Evolutionary conservation across 306 rosid genomes (phyloP).

Genomic region (Sesbania bispinosa): DNA sequence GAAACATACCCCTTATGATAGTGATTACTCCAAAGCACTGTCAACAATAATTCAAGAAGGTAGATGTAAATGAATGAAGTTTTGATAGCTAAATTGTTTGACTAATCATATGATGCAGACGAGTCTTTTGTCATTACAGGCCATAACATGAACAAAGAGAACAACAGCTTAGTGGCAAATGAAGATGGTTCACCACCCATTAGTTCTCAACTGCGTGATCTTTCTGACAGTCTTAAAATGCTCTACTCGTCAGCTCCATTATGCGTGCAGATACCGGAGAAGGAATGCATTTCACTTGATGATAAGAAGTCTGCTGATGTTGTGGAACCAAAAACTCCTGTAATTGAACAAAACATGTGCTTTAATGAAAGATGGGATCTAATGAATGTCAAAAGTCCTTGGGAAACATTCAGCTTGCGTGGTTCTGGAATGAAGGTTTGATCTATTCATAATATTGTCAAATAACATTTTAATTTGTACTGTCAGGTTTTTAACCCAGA

Average conservation of each 20-base stretch:
- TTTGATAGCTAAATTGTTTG: background rate
- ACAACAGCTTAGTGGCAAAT: slow-evolving; percentile 16
- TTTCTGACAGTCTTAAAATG: slow-evolving; percentile 50
- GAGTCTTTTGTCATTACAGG: slow-evolving; percentile 35
- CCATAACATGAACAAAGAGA: slow-evolving; percentile 41
- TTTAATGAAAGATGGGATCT: slow-evolving; percentile 33
- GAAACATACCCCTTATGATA: slow-evolving; percentile 25
- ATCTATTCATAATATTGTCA: background rate
- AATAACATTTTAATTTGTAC: background rate
- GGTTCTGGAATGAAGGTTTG: slow-evolving; percentile 73
- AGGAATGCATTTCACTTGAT: slow-evolving; percentile 24
- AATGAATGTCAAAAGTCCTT: slow-evolving; percentile 55
- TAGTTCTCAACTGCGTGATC: slow-evolving; percentile 61
- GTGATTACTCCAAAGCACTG: slow-evolving; percentile 12
- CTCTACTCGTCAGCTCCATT: slow-evolving; percentile 45
- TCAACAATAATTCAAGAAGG: slow-evolving; percentile 46
- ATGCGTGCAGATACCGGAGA: slow-evolving; percentile 26
- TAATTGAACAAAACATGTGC: slow-evolving; percentile 22
- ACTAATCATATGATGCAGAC: background rate
- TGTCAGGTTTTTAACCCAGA: slow-evolving; percentile 1
- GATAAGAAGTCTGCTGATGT: slow-evolving; percentile 31
- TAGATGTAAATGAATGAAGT: slow-evolving; percentile 19
- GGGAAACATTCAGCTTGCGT: slow-evolving; percentile 51
- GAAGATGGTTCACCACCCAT: slow-evolving; percentile 60
- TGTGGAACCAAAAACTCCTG: slow-evolving; percentile 66